phyloP scores from a whole-genome alignment of 768 basidiomycete genomes.

The Pseudohyphozyma bogoriensis region DNA sequence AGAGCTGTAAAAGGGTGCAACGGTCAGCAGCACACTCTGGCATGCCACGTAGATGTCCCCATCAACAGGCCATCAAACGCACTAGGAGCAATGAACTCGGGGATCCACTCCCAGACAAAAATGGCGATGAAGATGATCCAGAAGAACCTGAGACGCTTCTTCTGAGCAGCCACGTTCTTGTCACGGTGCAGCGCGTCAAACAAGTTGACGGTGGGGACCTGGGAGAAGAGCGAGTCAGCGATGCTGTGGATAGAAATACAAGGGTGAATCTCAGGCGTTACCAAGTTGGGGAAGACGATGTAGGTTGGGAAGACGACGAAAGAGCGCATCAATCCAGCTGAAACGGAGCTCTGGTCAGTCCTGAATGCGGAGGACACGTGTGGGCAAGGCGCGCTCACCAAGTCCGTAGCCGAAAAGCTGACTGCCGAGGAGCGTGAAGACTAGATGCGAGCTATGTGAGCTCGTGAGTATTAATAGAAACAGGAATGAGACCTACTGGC shows the following conservation, averaged over 20 bases:
- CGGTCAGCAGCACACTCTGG: too few species aligned
- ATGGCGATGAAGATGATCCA: slow-evolving; percentile 36
- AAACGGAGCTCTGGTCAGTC: slow-evolving; percentile 13
- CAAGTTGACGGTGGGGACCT: slow-evolving; percentile 30
- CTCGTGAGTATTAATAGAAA: too few species aligned
- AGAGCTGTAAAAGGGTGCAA: slow-evolving; percentile 3
- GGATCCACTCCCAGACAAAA: slow-evolving; percentile 28
- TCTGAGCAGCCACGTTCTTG: slow-evolving; percentile 31
- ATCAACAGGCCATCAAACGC: not conserved
- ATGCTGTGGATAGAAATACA: slow-evolving; percentile 27
- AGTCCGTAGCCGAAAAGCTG: slow-evolving; percentile 35
- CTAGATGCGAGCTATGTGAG: too few species aligned
- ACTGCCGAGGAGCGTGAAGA: slow-evolving; percentile 35
- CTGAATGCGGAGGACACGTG: not conserved
- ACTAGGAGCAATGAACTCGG: slow-evolving; percentile 31
- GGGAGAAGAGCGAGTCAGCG: too few species aligned
- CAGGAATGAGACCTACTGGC: slow-evolving; percentile 31
- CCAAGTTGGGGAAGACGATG: not conserved
- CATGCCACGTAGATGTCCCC: too few species aligned
- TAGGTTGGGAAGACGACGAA: slow-evolving; percentile 30
- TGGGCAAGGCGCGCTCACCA: not conserved
- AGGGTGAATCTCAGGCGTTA: not conserved
- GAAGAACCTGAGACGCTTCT: slow-evolving; percentile 35
- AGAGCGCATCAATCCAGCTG: slow-evolving; percentile 14
- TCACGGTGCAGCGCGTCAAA: slow-evolving; percentile 37